These are phyloP conservation scores for Rhodotorula babjevae DNA, from an alignment of 768 basidiomycete species.

Conservation along the genomic window DNA sequence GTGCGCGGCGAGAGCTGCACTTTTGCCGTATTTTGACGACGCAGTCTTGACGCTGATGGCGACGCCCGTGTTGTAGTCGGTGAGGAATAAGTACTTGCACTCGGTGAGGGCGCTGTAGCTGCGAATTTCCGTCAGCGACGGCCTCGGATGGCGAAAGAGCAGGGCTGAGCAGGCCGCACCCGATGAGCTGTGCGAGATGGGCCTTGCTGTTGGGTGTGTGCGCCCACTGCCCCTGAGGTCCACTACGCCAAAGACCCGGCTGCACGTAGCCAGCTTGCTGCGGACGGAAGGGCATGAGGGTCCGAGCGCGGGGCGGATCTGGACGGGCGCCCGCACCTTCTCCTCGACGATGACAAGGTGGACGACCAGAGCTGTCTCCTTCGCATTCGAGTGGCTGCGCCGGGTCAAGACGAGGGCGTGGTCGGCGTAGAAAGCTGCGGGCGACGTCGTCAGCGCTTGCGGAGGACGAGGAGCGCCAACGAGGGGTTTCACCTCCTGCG, in stretches of 20 bases:
- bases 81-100: background rate
- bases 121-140: too few relatives aligned
- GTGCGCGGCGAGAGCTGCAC: too few relatives aligned
- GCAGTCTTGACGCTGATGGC: background rate
- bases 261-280: too few relatives aligned
- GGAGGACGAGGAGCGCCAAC: too few relatives aligned
- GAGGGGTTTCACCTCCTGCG: too few relatives aligned
- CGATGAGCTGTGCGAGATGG: background rate
- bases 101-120: background rate
- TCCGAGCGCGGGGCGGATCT: too few relatives aligned
- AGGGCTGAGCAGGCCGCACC: background rate
- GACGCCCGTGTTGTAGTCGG: background rate
- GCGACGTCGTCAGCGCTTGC: too few relatives aligned
- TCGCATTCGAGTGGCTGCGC: background rate
- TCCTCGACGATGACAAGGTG: background rate
- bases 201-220: background rate
- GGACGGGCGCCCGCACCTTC: background rate
- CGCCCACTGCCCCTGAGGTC: background rate
- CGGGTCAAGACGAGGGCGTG: background rate
- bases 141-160: background rate
- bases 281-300: too few relatives aligned
- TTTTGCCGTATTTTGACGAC: too few relatives aligned
- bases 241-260: too few relatives aligned
- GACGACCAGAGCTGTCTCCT: too few relatives aligned
- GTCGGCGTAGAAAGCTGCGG: background rate